Base-by-base conservation (phyloP, 345 rosid species). In the Hypericum perforatum region DNA sequence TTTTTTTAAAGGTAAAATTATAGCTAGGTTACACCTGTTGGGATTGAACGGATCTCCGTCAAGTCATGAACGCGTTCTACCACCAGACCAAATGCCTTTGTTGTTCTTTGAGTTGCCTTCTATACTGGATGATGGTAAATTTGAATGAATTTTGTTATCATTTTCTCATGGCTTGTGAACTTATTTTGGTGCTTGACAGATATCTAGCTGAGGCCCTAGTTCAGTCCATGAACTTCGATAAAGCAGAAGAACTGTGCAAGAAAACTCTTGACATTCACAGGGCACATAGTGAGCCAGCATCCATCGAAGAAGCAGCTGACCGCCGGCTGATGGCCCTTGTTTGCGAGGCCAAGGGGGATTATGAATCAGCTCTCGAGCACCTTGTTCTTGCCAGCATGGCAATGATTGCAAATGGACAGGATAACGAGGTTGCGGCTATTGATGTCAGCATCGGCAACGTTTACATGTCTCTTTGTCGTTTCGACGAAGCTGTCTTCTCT, bases 321-420 rank as follows among this genome's bases (percentile, higher is more conserved):
- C 78, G 97, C 11, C 68, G 99, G 59, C 57, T 94, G 58, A 94
- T 86, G 95, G 99, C 96, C 50, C 89, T 94, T 7, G 51, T 94
- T 43, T 86, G 74, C 0, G 99, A 94, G 81, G 99, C 99, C 10
- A 86, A 86, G 70, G 96, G 96, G 63, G 96, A 94, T 57, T 94
- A 79, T 32, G 99, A 89, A 63, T 63, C 79, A 7, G 92, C 97
- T 13, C 94, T 94, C 0, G 99, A 94, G 75, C 95, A 89, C 44
- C 97, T 94, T 60, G 99, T 94, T 44, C 91, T 94, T 40, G 95
- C 99, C 29, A 94, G 99, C 70, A 94, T 89, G 99, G 95, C 97
- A 7, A 94, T 89, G 99, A 84, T 86, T 56, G 94, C 99, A 0
- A 84, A 76, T 41, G 97, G 86, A 43, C 99, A 86, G 62, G 99